These are phyloP conservation scores for Pezicula neosporulosa DNA, from an alignment of 2,329 filamentous ascomycete species.

Conservation along the genomic window DNA sequence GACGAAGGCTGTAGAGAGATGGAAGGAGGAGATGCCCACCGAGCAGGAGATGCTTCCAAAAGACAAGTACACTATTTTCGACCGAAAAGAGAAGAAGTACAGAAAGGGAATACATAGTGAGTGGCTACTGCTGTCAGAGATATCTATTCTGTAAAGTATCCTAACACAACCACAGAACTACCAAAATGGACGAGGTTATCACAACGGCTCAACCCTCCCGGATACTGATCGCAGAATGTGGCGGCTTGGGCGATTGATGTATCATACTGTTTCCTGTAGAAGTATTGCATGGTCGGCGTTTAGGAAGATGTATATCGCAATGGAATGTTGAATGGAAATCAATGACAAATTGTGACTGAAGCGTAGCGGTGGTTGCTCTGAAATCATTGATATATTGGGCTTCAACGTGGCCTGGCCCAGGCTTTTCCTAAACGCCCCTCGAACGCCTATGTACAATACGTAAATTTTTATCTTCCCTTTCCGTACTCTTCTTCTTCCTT, in stretches of 20 bases:
- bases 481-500: constrained; percentile 59
- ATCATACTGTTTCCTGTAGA: constrained; percentile 16
- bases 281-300: constrained; percentile 24
- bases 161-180: constrained; percentile 51
- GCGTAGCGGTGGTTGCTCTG: not conserved
- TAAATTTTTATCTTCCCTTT: constrained; percentile 43
- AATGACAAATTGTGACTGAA: constrained; percentile 13
- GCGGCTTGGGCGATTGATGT: constrained; percentile 9
- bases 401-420: constrained; percentile 13
- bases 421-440: constrained; percentile 18
- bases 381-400: constrained; percentile 1
- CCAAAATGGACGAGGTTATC: constrained; percentile 95
- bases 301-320: constrained; percentile 16
- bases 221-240: constrained; percentile 56
- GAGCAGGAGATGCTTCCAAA: constrained; percentile 93
- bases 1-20: constrained; percentile 76
- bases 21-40: constrained; percentile 94
- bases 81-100: constrained; percentile 92
- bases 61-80: constrained; percentile 98
- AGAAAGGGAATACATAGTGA: constrained; percentile 96
- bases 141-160: not conserved
- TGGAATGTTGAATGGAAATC: constrained; percentile 22
- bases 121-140: constrained; percentile 28
- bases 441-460: not conserved
- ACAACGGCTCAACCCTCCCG: constrained; percentile 89